Percentiles rank a stretch among this genome's conserved stretches.
Evolutionary conservation across 768 basidiomycete species (phyloP).

Genomic region (Hygrocybe coccinea): DNA sequence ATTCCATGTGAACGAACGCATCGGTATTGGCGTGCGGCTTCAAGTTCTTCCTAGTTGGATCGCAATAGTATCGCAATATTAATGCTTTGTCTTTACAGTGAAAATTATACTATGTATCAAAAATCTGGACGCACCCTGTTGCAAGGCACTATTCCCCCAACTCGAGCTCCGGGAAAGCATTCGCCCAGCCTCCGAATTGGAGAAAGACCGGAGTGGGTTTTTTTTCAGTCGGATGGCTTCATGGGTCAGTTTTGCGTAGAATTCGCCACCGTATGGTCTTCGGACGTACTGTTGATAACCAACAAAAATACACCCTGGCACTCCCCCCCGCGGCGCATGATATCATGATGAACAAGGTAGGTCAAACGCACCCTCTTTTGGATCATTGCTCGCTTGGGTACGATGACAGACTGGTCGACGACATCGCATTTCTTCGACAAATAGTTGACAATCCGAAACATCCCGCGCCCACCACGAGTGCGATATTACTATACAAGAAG

Average conservation of each 20-base stretch:
- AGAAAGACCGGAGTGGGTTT: conserved; percentile 36
- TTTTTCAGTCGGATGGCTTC: conserved; percentile 80
- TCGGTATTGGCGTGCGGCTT: too few species aligned
- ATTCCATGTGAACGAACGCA: neutral
- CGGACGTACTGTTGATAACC: conserved; percentile 57
- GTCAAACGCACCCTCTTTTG: conserved; percentile 41
- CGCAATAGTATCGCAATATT: conserved; percentile 67
- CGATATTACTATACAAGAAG: neutral
- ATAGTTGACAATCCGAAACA: conserved; percentile 82
- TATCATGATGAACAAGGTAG: neutral
- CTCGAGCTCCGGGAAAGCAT: conserved; percentile 63
- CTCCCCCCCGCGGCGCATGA: too few species aligned
- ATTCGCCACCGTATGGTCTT: conserved; percentile 63
- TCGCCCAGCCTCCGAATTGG: conserved; percentile 68
- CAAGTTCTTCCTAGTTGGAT: conserved; percentile 80
- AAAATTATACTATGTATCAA: neutral
- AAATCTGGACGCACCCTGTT: conserved; percentile 60
- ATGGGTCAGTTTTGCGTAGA: conserved; percentile 65
- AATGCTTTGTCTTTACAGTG: neutral
- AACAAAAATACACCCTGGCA: neutral
- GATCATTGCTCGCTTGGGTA: conserved; percentile 69
- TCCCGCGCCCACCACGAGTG: conserved; percentile 72
- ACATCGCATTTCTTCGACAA: conserved; percentile 68
- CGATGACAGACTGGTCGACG: conserved; percentile 59
- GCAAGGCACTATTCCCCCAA: conserved; percentile 56